Evolutionary conservation across 352 stramenopile species (phyloP).

Genomic region (Globisporangium sylvaticum): DNA sequence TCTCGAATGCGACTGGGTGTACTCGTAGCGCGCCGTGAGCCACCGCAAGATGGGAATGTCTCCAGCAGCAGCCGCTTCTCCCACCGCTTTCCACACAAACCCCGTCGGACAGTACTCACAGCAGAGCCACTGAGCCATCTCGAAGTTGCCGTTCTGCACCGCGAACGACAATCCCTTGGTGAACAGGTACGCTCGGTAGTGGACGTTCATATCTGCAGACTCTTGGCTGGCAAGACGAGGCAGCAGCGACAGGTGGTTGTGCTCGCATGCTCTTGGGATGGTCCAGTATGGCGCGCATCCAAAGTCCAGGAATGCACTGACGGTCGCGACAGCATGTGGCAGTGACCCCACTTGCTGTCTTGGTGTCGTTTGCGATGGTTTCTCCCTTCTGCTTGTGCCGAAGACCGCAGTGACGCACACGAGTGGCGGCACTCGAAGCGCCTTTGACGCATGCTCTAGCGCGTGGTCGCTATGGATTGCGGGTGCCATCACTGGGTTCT

Average conservation of each 20-base stretch:
- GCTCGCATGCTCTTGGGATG: background rate
- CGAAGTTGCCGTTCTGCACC: background rate
- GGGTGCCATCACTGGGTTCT: no score
- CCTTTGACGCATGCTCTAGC: no score
- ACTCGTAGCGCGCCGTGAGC: background rate
- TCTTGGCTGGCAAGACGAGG: background rate
- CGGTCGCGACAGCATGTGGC: background rate
- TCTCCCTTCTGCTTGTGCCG: no score
- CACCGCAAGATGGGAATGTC: background rate
- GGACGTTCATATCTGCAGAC: background rate
- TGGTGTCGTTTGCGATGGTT: no score
- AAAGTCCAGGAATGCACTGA: background rate
- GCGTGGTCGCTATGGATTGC: no score
- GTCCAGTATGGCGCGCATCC: background rate
- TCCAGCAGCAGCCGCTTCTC: background rate
- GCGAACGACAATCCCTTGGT: background rate
- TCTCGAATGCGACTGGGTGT: no score
- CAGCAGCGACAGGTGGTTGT: background rate
- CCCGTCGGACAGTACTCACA: background rate
- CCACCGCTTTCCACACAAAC: background rate
- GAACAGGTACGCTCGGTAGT: background rate
- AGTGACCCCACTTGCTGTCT: background rate
- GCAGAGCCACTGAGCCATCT: background rate
- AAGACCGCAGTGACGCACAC: no score
- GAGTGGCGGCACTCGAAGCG: no score